These are phyloP conservation scores for Didymella pinodella DNA, from an alignment of 2,329 filamentous ascomycete genomes.

Conservation along the genomic window DNA sequence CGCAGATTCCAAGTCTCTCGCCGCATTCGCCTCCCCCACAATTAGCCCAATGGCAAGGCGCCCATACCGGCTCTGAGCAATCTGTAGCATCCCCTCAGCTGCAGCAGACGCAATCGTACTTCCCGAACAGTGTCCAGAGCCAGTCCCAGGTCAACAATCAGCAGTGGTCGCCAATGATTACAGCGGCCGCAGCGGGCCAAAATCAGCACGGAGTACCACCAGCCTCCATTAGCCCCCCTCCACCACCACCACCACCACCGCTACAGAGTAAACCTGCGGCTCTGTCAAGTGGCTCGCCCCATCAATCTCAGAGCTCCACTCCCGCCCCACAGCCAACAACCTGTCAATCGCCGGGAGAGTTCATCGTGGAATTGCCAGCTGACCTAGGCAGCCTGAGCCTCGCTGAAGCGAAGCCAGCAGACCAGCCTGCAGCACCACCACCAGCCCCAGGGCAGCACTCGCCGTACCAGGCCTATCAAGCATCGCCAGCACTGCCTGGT, in stretches of 20 bases:
- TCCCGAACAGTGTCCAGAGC: slow-evolving; percentile 12
- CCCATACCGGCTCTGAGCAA: slow-evolving; percentile 13
- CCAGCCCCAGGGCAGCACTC: slow-evolving; percentile 16
- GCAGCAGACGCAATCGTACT: slow-evolving; percentile 19
- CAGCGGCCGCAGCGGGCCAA: slow-evolving; percentile 26
- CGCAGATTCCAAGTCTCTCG: slow-evolving; percentile 22
- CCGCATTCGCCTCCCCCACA: slow-evolving; percentile 19
- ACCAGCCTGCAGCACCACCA: slow-evolving; percentile 8
- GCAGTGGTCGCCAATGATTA: slow-evolving; percentile 35
- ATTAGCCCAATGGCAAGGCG: slow-evolving; percentile 21
- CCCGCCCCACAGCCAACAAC: slow-evolving; percentile 21
- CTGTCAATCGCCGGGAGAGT: slow-evolving; percentile 31
- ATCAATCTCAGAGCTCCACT: slow-evolving; percentile 24
- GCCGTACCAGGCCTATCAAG: slow-evolving; percentile 43
- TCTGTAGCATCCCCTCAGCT: background rate
- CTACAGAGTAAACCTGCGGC: slow-evolving; percentile 21
- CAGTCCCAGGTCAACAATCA: slow-evolving; percentile 21
- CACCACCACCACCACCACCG: slow-evolving; percentile 27
- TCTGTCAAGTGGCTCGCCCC: slow-evolving; percentile 19
- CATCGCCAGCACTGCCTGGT: slow-evolving; percentile 23
- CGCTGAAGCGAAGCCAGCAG: slow-evolving; percentile 25
- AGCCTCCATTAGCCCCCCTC: slow-evolving; percentile 31
- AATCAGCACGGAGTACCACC: slow-evolving; percentile 19
- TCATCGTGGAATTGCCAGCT: slow-evolving; percentile 47
- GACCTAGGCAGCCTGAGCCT: slow-evolving; percentile 41